Evolutionary conservation across 2,329 filamentous ascomycete genomes (phyloP).

Genomic region (Hypoxylon sp.): DNA sequence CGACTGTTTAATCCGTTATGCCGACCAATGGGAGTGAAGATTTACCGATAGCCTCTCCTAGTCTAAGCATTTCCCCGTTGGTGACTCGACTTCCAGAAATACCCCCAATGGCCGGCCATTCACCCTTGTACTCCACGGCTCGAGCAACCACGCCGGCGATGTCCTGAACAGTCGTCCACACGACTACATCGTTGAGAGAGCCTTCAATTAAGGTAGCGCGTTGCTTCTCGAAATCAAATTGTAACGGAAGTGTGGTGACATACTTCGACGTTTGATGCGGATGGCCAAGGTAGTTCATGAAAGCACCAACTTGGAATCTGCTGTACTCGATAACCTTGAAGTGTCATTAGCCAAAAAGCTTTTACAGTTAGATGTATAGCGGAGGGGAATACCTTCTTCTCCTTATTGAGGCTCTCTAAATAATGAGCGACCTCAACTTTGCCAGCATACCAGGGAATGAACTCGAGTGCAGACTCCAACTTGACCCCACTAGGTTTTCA

Average conservation of each 20-base stretch:
- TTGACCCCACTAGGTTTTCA: slow-evolving; percentile 25
- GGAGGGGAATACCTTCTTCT: slow-evolving; percentile 53
- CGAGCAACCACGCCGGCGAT: slow-evolving; percentile 55
- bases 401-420: slow-evolving; percentile 60
- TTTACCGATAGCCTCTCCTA: slow-evolving; percentile 54
- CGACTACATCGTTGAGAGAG: slow-evolving; percentile 27
- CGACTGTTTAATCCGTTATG: not conserved
- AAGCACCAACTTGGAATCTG: slow-evolving; percentile 65
- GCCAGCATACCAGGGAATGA: slow-evolving; percentile 56
- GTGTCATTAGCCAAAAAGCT: not conserved
- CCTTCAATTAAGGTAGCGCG: slow-evolving; percentile 54
- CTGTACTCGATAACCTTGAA: slow-evolving; percentile 63
- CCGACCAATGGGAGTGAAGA: slow-evolving; percentile 4
- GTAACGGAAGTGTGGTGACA: slow-evolving; percentile 54
- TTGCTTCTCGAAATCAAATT: slow-evolving; percentile 56
- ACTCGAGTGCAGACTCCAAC: slow-evolving; percentile 29
- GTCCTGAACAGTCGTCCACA: slow-evolving; percentile 55
- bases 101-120: slow-evolving; percentile 60
- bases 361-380: not conserved
- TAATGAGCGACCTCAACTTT: slow-evolving; percentile 60
- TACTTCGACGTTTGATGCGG: slow-evolving; percentile 60
- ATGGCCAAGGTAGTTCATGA: slow-evolving; percentile 64
- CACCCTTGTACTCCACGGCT: slow-evolving; percentile 58
- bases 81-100: slow-evolving; percentile 55
- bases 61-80: slow-evolving; percentile 51